Evolutionary conservation across 768 basidiomycete genomes (phyloP).

Genomic region (Rhodotorula toruloides): DNA sequence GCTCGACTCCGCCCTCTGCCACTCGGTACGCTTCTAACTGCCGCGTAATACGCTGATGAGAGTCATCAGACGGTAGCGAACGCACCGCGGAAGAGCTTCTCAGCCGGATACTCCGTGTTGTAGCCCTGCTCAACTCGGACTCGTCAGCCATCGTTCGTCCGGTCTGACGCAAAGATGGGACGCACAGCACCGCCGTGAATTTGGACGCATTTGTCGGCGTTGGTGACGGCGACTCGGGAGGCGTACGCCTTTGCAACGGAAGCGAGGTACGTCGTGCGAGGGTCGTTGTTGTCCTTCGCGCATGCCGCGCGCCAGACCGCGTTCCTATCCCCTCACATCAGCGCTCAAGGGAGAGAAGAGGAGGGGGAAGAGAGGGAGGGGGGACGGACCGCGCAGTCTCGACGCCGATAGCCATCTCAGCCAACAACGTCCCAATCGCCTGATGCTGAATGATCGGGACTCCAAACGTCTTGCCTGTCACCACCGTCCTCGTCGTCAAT

Average conservation of each 20-base stretch:
- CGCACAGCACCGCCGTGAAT: conserved; percentile 42
- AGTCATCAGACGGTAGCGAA: neutral
- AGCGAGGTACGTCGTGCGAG: conserved; percentile 48
- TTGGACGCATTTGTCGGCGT: conserved; percentile 49
- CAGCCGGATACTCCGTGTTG: conserved; percentile 46
- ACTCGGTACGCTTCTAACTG: no score
- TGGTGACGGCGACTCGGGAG: conserved; percentile 46
- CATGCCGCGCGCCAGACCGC: conserved; percentile 46
- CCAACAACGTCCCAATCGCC: conserved; percentile 48
- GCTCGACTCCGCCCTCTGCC: no score
- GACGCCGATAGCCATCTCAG: conserved; percentile 49
- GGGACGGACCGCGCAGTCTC: conserved; percentile 19
- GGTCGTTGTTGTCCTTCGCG: conserved; percentile 47
- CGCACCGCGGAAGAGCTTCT: conserved; percentile 45
- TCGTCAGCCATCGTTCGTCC: neutral
- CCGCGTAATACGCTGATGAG: no score
- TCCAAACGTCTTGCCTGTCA: conserved; percentile 47
- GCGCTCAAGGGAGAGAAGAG: neutral
- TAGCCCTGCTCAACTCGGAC: neutral
- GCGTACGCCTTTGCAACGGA: conserved; percentile 49
- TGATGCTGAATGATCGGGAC: conserved; percentile 49
- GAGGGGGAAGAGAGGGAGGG: neutral
- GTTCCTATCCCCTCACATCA: neutral
- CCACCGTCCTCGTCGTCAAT: neutral
- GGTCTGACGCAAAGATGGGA: neutral